Evolutionary conservation across 2,329 filamentous ascomycete genomes (phyloP), one percentile per base, ranked within the genome.

Genomic region (Didymella sp.): DNA sequence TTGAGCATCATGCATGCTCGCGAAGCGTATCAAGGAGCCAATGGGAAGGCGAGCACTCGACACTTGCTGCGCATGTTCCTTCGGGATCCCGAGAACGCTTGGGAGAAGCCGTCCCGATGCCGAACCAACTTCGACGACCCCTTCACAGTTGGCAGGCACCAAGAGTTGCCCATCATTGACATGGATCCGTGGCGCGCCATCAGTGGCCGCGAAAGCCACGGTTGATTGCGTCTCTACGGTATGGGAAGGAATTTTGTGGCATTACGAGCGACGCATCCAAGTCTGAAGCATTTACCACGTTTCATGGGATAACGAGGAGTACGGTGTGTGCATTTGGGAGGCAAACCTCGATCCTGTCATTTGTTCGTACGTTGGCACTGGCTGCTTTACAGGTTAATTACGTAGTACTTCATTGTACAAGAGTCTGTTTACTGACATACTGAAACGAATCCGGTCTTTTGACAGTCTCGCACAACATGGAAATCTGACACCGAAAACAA

Each of bases 41-140:
- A 60, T 37, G 52, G 58, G 37, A 46, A 65, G 45, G 61, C 64
- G 5, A 75, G 72, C 55, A 62, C 60, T 45, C 71, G 74, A 28
- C 74, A 76, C 55, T 65, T 76, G 22, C 64, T 76, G 37, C 71
- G 74, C 52, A 72, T 76, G 73, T 76, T 76, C 60, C 69, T 76
- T 41, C 68, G 73, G 17, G 74, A 76, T 53, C 70, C 72, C 31
- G 58, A 58, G 37, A 66, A 69, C 35, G 70, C 67, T 5, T 76
- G 74, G 74, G 64, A 64, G 28, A 75, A 75, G 58, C 73, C 73
- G 15, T 47, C 33, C 27, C 57, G 46, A 6, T 75, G 57, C 58
- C 57, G 59, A 25, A 47, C 56, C 38, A 69, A 72, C 25, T 76
- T 76, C 45, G 64, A 75, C 37, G 69, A 73, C 25, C 70, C 72